Evolutionary conservation across 2,329 filamentous ascomycete genomes (phyloP).

Genomic region (Dryadomyces sulphureus): DNA sequence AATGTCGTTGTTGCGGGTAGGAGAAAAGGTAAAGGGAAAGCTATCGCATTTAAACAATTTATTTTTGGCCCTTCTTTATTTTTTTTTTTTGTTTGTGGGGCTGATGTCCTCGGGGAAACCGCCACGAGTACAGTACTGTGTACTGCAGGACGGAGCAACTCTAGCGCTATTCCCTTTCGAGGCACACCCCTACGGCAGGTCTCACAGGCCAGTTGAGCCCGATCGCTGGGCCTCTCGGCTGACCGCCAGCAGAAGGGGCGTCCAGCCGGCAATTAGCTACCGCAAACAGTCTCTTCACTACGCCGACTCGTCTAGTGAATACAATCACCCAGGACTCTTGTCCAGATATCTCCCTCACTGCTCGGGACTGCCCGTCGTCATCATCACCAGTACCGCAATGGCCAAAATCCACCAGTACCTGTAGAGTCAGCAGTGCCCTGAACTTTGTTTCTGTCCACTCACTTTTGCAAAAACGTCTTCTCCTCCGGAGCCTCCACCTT

Average conservation of each 20-base stretch:
- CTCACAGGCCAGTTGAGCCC: too few species aligned
- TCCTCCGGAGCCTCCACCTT: conserved; percentile 36
- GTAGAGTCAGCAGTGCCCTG: conserved; percentile 1
- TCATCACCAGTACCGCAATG: conserved; percentile 31
- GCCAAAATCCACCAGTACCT: conserved; percentile 55
- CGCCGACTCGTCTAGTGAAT: background rate
- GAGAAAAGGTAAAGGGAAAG: background rate
- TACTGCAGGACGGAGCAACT: too few species aligned
- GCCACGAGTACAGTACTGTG: background rate
- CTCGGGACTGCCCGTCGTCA: background rate
- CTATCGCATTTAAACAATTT: conserved; percentile 3
- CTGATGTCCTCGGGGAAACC: conserved; percentile 7
- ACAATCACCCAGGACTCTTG: background rate
- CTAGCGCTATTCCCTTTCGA: background rate
- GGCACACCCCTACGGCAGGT: background rate
- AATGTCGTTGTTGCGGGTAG: background rate
- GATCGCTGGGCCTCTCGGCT: too few species aligned
- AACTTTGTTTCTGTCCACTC: conserved; percentile 16
- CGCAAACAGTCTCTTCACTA: background rate
- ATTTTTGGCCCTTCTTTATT: background rate
- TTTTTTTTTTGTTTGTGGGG: background rate
- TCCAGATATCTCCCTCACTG: background rate
- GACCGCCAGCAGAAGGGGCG: too few species aligned
- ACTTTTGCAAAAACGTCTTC: conserved; percentile 56
- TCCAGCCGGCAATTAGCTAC: too few species aligned